These are phyloP conservation scores for Begonia loranthoides DNA, from an alignment of 306 rosid genomes.

Conservation along the genomic window DNA sequence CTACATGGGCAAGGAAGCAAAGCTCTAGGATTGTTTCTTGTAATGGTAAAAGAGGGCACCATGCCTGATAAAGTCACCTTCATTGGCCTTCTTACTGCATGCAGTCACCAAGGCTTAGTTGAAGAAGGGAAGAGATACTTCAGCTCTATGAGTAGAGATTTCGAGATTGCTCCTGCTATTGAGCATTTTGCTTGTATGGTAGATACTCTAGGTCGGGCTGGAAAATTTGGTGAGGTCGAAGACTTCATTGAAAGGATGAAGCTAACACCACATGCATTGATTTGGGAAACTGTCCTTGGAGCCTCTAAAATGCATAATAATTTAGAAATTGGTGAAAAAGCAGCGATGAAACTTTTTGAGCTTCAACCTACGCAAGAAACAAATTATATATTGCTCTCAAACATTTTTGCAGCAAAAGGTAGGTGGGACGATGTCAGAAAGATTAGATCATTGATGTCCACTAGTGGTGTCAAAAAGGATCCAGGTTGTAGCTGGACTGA, in stretches of 20 bases:
- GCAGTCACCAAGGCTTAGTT: constrained; percentile 25
- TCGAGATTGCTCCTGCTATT: constrained; percentile 19
- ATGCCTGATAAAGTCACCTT: constrained; percentile 25
- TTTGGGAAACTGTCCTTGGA: constrained; percentile 36
- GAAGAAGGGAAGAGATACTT: constrained; percentile 20
- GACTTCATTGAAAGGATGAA: constrained; percentile 17
- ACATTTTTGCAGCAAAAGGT: constrained; percentile 23
- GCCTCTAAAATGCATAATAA: constrained; percentile 23
- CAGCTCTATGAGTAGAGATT: constrained; percentile 13
- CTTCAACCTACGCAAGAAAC: constrained; percentile 25
- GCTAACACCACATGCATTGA: constrained; percentile 17
- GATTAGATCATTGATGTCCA: constrained; percentile 23
- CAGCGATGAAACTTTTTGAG: constrained; percentile 24
- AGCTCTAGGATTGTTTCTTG: constrained; percentile 14
- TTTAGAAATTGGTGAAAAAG: constrained; percentile 23
- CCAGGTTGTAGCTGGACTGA: constrained; percentile 38
- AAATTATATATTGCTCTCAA: constrained; percentile 24
- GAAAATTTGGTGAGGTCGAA: constrained; percentile 27
- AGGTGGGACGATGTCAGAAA: constrained; percentile 24
- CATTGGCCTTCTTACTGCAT: constrained; percentile 22
- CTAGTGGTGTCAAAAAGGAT: constrained; percentile 25
- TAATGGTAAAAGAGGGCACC: constrained; percentile 18
- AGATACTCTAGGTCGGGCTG: constrained; percentile 30
- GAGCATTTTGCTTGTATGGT: constrained; percentile 33
- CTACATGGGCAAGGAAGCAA: constrained; percentile 23